Conservation (phyloP, 768 basidiomycete species). For the Trametes maxima region DNA sequence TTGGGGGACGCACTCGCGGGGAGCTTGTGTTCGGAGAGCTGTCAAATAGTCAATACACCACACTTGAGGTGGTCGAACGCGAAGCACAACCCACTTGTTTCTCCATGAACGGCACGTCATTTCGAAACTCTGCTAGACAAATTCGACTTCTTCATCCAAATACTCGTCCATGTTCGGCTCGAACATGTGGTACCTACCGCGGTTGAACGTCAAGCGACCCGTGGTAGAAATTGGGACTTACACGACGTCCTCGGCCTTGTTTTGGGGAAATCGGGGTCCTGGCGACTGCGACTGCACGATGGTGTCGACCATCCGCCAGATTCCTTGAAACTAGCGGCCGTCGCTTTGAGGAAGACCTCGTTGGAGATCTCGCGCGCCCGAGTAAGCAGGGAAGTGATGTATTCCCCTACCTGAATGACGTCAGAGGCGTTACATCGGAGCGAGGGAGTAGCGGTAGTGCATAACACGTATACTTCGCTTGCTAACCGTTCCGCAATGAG, state of each 20-base stretch:
- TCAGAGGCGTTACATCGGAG: neutral
- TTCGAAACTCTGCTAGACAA: slow-evolving; percentile 73
- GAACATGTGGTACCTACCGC: slow-evolving; percentile 85
- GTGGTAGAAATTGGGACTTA: slow-evolving; percentile 41
- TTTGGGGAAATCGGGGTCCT: slow-evolving; percentile 45
- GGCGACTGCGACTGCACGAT: slow-evolving; percentile 60
- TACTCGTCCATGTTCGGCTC: slow-evolving; percentile 98
- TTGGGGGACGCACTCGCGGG: slow-evolving; percentile 14
- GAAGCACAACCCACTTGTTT: slow-evolving; percentile 50
- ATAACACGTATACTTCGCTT: slow-evolving; percentile 64
- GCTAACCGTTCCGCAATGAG: slow-evolving; percentile 85
- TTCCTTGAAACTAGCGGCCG: slow-evolving; percentile 89
- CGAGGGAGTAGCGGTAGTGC: neutral
- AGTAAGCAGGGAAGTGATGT: slow-evolving; percentile 74
- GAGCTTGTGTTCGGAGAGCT: slow-evolving; percentile 29
- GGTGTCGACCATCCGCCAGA: slow-evolving; percentile 84
- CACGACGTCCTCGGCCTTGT: slow-evolving; percentile 82
- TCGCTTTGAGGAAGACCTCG: slow-evolving; percentile 76
- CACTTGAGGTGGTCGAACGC: no score
- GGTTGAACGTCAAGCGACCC: neutral
- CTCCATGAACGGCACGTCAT: slow-evolving; percentile 78
- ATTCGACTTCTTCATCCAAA: slow-evolving; percentile 90
- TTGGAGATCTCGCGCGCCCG: slow-evolving; percentile 76
- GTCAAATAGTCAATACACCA: neutral
- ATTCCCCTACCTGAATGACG: slow-evolving; percentile 73